Evolutionary conservation across 495 filamentous ascomycete genomes (phyloP).

Genomic region (Articulospora tetracladia): DNA sequence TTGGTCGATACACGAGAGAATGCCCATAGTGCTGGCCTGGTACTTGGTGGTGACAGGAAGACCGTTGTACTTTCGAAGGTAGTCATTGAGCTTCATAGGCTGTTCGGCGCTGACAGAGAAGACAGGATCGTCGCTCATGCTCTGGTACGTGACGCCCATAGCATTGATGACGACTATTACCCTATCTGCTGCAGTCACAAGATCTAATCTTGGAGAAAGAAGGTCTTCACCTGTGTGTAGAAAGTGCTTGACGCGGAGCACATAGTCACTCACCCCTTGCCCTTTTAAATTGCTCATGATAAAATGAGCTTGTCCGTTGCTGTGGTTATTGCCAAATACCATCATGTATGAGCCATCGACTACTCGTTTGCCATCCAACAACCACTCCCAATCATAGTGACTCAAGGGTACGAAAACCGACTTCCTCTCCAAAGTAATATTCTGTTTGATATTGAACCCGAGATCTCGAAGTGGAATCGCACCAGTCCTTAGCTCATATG

Average conservation of each 20-base stretch:
- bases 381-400: not conserved
- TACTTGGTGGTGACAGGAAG: conserved; percentile 1
- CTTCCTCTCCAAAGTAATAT: conserved; percentile 2
- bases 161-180: conserved; percentile 2
- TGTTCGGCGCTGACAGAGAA: not conserved
- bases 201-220: not conserved
- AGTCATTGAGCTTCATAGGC: conserved; percentile 2
- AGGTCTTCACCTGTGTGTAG: not conserved
- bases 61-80: not conserved
- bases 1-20: conserved; percentile 2
- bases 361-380: conserved; percentile 1
- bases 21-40: not conserved
- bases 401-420: not conserved
- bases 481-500: conserved; percentile 1
- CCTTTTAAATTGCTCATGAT: conserved; percentile 1
- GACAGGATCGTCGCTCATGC: conserved; percentile 3
- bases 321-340: not conserved
- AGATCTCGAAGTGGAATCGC: conserved; percentile 1
- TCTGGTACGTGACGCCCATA: conserved; percentile 1
- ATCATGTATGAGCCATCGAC: not conserved
- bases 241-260: not conserved
- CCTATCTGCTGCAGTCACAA: not conserved
- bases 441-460: conserved; percentile 3
- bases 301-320: conserved; percentile 2
- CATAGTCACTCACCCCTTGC: conserved; percentile 4